Evolutionary conservation across 2,329 filamentous ascomycete genomes (phyloP).

Genomic region (Cyanodermella asteris): DNA sequence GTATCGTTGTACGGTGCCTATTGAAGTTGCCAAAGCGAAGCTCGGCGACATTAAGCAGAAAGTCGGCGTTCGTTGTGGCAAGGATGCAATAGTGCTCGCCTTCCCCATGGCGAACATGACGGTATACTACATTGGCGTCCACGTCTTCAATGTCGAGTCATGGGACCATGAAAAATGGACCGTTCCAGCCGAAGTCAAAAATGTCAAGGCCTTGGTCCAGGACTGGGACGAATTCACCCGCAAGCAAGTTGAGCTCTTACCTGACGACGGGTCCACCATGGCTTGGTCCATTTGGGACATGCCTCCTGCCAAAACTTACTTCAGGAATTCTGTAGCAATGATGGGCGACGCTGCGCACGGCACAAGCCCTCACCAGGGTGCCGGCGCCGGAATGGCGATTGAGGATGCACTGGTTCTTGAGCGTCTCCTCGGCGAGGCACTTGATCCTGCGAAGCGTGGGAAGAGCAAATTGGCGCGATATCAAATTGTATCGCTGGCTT

Average conservation of each 20-base stretch:
- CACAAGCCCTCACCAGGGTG: conserved; percentile 16
- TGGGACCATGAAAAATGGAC: conserved; percentile 4
- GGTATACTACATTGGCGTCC: too few species aligned
- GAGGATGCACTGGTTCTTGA: conserved; percentile 18
- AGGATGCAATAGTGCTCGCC: too few species aligned
- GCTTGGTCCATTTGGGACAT: conserved; percentile 15
- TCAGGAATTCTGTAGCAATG: conserved; percentile 13
- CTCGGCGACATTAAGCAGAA: too few species aligned
- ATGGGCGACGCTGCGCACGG: conserved; percentile 18
- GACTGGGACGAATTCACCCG: too few species aligned
- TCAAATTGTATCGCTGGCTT: too few species aligned
- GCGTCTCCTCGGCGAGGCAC: conserved; percentile 24
- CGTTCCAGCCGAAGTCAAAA: conserved; percentile 2
- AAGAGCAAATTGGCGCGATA: conserved; percentile 20
- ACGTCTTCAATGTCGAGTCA: background rate
- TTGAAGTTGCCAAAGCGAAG: too few species aligned
- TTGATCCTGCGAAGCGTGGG: conserved; percentile 8
- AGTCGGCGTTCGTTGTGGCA: too few species aligned
- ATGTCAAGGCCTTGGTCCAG: too few species aligned
- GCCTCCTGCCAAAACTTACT: conserved; percentile 13
- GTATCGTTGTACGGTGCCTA: too few species aligned
- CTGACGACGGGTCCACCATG: too few species aligned
- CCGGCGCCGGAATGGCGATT: conserved; percentile 17
- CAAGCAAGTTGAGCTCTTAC: too few species aligned
- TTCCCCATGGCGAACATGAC: too few species aligned